Conservation (phyloP, 2,329 filamentous ascomycete species). For the Fusarium sp. region DNA sequence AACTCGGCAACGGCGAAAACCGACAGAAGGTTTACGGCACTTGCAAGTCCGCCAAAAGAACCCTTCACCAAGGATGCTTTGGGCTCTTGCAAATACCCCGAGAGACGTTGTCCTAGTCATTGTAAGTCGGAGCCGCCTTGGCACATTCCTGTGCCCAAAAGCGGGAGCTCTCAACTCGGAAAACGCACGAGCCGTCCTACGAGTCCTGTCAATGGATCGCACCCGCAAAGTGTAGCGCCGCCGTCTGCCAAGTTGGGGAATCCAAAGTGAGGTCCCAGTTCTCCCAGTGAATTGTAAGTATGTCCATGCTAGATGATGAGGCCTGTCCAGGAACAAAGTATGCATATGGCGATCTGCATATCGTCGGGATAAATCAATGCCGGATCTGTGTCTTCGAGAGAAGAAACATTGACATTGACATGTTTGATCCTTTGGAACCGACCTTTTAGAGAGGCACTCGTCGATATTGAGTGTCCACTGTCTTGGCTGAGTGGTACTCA, state of each 20-base stretch:
- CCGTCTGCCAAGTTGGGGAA: neutral
- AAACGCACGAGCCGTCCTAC: conserved; percentile 21
- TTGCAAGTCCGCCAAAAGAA: neutral
- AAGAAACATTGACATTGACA: neutral
- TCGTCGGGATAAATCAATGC: neutral
- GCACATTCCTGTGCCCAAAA: conserved; percentile 31
- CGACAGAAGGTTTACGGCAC: neutral
- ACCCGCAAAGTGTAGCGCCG: conserved; percentile 20
- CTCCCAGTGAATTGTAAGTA: neutral
- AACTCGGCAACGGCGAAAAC: neutral
- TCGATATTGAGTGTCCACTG: neutral
- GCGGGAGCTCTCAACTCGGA: conserved; percentile 3
- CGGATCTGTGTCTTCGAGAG: neutral
- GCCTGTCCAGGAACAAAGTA: neutral
- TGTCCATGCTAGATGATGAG: neutral
- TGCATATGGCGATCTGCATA: neutral
- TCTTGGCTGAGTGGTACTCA: neutral
- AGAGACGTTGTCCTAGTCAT: neutral
- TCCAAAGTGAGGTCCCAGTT: neutral
- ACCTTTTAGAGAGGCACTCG: neutral
- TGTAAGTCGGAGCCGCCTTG: conserved; percentile 15
- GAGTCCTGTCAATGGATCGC: conserved; percentile 16
- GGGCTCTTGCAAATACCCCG: neutral
- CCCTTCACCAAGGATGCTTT: neutral
- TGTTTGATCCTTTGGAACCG: neutral